Conservation (phyloP, 805 yeast genomes). For the Spathaspora passalidarum region DNA sequence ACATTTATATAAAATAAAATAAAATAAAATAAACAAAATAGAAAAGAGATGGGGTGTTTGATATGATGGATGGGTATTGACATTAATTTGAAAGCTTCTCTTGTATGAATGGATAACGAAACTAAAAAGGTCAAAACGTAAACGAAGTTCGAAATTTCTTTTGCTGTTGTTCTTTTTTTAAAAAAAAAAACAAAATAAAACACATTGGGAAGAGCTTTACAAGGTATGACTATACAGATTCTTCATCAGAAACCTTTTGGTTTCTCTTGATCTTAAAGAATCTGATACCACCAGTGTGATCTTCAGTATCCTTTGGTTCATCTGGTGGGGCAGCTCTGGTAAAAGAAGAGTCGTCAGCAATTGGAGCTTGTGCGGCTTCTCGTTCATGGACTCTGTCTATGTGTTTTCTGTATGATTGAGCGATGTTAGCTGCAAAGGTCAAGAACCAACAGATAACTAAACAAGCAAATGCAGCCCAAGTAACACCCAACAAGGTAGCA, state of each 20-base stretch:
- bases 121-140: background rate
- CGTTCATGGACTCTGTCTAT: slow-evolving; percentile 34
- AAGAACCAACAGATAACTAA: slow-evolving; percentile 49
- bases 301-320: slow-evolving; percentile 30
- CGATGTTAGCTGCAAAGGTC: slow-evolving; percentile 49
- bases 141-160: too few species aligned
- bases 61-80: background rate
- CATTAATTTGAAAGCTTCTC: background rate
- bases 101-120: background rate
- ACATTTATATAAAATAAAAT: background rate
- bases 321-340: slow-evolving; percentile 35
- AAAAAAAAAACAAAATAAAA: slow-evolving; percentile 1
- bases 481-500: slow-evolving; percentile 53
- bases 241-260: slow-evolving; percentile 42
- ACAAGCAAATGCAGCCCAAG: slow-evolving; percentile 68
- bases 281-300: slow-evolving; percentile 60
- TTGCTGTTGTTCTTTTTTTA: background rate
- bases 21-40: background rate
- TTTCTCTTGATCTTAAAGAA: slow-evolving; percentile 71
- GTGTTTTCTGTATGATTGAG: slow-evolving; percentile 51
- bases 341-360: slow-evolving; percentile 40
- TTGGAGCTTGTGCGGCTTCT: slow-evolving; percentile 19
- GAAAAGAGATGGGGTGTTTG: background rate
- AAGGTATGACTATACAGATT: slow-evolving; percentile 33
- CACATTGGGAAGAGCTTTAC: background rate